phyloP scores from a whole-genome alignment of 257 asterid genomes.

The Schizonepeta tenuifolia region DNA sequence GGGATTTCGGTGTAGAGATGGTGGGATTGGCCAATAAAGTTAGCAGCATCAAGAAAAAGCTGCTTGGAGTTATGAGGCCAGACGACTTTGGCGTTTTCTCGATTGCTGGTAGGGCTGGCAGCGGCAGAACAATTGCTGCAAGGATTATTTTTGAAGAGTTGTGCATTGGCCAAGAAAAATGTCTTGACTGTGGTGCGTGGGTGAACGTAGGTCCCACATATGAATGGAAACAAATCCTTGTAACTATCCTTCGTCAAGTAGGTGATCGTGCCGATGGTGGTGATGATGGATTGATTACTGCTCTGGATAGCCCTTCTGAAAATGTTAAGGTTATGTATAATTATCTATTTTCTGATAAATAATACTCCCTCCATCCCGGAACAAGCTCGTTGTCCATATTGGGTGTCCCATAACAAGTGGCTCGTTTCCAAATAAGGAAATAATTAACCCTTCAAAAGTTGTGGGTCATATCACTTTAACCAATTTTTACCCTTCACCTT shows the following conservation, averaged over 20 bases:
- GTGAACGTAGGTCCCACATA: conserved; percentile 7
- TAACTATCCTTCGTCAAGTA: conserved; percentile 10
- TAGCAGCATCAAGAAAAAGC: not conserved
- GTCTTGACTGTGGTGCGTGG: conserved; percentile 24
- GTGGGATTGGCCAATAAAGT: not conserved
- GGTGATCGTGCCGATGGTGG: not conserved
- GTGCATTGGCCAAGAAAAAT: not conserved
- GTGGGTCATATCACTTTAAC: too few species aligned
- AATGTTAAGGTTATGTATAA: not conserved
- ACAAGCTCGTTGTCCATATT: too few species aligned
- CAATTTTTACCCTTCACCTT: too few species aligned
- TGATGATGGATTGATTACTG: not conserved
- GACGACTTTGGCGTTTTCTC: conserved; percentile 12
- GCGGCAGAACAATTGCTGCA: conserved; percentile 15
- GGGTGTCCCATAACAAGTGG: too few species aligned
- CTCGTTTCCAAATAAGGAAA: too few species aligned
- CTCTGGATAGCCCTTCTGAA: not conserved
- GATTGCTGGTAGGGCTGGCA: conserved; percentile 16
- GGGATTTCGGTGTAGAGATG: conserved; percentile 12
- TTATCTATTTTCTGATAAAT: too few species aligned
- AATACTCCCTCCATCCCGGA: too few species aligned
- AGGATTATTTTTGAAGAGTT: not conserved
- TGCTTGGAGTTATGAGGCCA: conserved; percentile 3
- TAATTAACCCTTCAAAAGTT: too few species aligned
- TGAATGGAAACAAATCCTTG: not conserved